Percentiles rank a stretch among this genome's conserved stretches.
These are phyloP conservation scores for Euphorbia schlechtendalii DNA, from an alignment of 441 rosid genomes.

Conservation along the genomic window DNA sequence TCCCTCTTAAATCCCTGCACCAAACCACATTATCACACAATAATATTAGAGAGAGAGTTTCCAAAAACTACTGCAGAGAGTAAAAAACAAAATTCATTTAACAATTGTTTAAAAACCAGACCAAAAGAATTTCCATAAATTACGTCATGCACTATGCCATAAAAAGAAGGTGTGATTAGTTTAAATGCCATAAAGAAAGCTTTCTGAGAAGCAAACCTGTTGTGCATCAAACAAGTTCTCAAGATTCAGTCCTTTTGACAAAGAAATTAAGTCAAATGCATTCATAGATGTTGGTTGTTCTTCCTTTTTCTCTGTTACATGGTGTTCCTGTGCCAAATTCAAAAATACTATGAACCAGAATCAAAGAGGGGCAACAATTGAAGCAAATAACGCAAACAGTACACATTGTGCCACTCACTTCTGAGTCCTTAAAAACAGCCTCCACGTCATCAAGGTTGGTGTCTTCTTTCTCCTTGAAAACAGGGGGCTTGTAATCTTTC, in stretches of 20 bases:
- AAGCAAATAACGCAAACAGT: conserved; percentile 4
- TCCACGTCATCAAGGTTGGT: conserved; percentile 82
- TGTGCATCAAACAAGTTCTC: conserved; percentile 69
- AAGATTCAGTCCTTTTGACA: conserved; percentile 88
- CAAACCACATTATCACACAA: conserved; percentile 9
- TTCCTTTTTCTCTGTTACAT: conserved; percentile 79
- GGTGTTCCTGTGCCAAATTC: conserved; percentile 57
- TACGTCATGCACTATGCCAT: background rate
- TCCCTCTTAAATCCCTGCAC: conserved; percentile 73
- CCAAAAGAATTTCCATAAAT: background rate
- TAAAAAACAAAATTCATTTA: no score
- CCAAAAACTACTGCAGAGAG: no score
- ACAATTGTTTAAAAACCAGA: no score
- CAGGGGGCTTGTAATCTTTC: conserved; percentile 67
- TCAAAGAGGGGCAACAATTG: background rate
- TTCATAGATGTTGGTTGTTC: conserved; percentile 74
- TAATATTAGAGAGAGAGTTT: no score
- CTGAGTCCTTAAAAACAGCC: conserved; percentile 85
- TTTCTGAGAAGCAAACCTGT: conserved; percentile 46
- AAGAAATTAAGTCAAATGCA: conserved; percentile 82
- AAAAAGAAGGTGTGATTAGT: no score
- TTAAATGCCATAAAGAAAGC: conserved; percentile 10
- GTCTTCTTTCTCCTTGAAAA: conserved; percentile 63
- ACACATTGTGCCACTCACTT: conserved; percentile 34
- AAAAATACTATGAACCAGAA: conserved; percentile 6